phyloP scores from a whole-genome alignment of 306 rosid species.

The Cajanus cajan region DNA sequence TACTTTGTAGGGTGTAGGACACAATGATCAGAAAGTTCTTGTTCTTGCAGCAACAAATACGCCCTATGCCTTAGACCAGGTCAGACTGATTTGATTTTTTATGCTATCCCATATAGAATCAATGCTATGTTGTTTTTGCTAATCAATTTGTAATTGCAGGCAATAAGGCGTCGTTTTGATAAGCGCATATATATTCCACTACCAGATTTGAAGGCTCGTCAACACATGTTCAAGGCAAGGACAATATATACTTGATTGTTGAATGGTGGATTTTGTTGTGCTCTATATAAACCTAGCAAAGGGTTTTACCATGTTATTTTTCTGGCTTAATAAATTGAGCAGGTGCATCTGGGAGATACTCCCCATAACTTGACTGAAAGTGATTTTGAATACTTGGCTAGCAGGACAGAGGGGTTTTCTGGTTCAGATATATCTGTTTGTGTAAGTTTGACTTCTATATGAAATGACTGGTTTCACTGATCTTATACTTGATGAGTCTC shows the following conservation, averaged over 20 bases:
- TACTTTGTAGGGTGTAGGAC: slow-evolving; percentile 77
- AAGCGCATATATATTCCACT: slow-evolving; percentile 98
- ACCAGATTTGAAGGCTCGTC: slow-evolving; percentile 94
- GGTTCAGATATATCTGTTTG: slow-evolving; percentile 96
- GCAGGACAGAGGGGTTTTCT: slow-evolving; percentile 90
- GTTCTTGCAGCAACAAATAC: slow-evolving; percentile 99
- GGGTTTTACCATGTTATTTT: slow-evolving; percentile 8
- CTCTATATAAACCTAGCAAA: slow-evolving; percentile 15
- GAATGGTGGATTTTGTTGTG: slow-evolving; percentile 23
- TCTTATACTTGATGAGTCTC: neutral
- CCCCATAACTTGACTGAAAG: slow-evolving; percentile 86
- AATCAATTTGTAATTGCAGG: slow-evolving; percentile 55
- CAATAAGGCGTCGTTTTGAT: slow-evolving; percentile 96
- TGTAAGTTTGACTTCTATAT: slow-evolving; percentile 55
- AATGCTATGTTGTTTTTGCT: slow-evolving; percentile 32
- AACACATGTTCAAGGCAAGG: slow-evolving; percentile 94
- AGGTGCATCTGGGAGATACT: slow-evolving; percentile 99
- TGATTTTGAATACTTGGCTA: slow-evolving; percentile 83
- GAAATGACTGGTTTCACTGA: slow-evolving; percentile 10
- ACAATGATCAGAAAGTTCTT: slow-evolving; percentile 94
- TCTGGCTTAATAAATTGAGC: slow-evolving; percentile 35
- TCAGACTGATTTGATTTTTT: slow-evolving; percentile 26
- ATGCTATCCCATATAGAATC: neutral
- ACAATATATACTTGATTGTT: slow-evolving; percentile 24
- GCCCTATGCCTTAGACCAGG: slow-evolving; percentile 98